phyloP scores from a whole-genome alignment of 208 protist genomes.

The Ichthyophonus hoferi region DNA sequence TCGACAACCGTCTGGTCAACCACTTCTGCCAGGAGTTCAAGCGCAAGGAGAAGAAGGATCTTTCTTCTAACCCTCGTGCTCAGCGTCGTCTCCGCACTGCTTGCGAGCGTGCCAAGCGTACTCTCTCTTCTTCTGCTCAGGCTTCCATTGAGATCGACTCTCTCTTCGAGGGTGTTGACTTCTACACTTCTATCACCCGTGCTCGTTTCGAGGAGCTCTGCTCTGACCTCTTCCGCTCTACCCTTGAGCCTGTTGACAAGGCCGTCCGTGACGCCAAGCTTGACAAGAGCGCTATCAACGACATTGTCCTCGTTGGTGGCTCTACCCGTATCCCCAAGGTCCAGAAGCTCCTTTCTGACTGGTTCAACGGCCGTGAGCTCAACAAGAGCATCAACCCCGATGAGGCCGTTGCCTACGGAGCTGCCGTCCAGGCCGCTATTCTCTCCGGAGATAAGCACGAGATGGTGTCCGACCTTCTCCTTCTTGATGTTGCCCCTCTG shows the following conservation, averaged over 20 bases:
- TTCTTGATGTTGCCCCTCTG: constrained; percentile 85
- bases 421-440: constrained; percentile 93
- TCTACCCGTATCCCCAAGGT: constrained; percentile 82
- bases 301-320: constrained; percentile 85
- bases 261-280: constrained; percentile 77
- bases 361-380: constrained; percentile 56
- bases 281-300: constrained; percentile 72
- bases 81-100: constrained; percentile 63
- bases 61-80: constrained; percentile 53
- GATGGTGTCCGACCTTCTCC: constrained; percentile 67
- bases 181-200: constrained; percentile 84
- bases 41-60: constrained; percentile 79
- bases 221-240: constrained; percentile 83
- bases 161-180: constrained; percentile 92
- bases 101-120: constrained; percentile 85
- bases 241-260: constrained; percentile 82
- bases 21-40: constrained; percentile 94
- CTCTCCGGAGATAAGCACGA: constrained; percentile 67
- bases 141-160: constrained; percentile 92
- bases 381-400: constrained; percentile 94
- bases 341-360: constrained; percentile 72
- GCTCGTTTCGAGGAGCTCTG: constrained; percentile 94
- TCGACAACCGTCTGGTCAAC: constrained; percentile 91
- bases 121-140: constrained; percentile 78
- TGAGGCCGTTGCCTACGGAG: constrained; percentile 94